Percentiles rank a stretch among this genome's conserved stretches.
Conservation (phyloP, 192 early-diverging fungal species). For the Umbelopsis sp. region DNA sequence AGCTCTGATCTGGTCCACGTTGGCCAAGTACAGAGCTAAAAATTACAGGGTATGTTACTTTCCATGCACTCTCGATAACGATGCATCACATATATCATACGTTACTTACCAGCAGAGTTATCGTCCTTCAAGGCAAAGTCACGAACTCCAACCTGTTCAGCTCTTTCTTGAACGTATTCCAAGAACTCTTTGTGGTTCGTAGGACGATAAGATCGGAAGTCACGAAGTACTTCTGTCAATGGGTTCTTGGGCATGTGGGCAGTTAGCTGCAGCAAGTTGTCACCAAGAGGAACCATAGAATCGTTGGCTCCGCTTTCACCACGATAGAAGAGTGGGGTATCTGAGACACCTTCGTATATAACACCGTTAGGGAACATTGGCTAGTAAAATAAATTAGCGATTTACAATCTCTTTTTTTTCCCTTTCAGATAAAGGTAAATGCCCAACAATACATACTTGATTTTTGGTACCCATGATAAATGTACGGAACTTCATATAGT, state of each 20-base stretch:
- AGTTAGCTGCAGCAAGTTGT: conserved; percentile 85
- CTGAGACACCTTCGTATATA: conserved; percentile 74
- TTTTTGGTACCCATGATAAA: conserved; percentile 90
- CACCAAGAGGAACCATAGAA: conserved; percentile 82
- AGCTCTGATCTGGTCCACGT: conserved; percentile 81
- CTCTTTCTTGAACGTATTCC: conserved; percentile 60
- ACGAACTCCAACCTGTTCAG: conserved; percentile 52
- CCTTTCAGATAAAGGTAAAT: not conserved
- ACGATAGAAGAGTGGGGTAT: conserved; percentile 63
- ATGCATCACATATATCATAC: no score
- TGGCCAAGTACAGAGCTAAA: conserved; percentile 73
- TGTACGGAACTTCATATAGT: conserved; percentile 87
- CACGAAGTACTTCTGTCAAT: conserved; percentile 71
- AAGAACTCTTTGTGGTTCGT: conserved; percentile 81
- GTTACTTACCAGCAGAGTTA: conserved; percentile 57
- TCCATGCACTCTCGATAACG: no score
- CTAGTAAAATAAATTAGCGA: conserved; percentile 17
- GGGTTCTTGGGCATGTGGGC: conserved; percentile 78
- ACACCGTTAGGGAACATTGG: conserved; percentile 92
- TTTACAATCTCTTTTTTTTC: not conserved
- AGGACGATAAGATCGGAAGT: conserved; percentile 79
- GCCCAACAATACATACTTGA: conserved; percentile 37
- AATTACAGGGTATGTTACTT: no score
- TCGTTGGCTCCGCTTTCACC: conserved; percentile 90
- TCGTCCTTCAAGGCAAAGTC: conserved; percentile 62